Base-by-base conservation (phyloP, 306 rosid genomes). In the Dalbergia cultrata region DNA sequence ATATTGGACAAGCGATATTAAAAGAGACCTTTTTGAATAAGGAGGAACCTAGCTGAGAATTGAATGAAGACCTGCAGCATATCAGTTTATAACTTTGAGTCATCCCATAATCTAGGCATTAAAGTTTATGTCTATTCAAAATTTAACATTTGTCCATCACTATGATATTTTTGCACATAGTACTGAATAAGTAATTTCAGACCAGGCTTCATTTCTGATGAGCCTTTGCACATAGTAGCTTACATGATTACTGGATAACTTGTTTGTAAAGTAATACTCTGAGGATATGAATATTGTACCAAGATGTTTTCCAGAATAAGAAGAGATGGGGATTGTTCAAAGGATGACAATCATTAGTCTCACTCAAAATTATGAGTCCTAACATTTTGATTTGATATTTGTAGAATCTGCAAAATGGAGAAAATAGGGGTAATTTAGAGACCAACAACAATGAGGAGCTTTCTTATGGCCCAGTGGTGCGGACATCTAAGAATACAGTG, bases 401-500 rank as follows among this genome's bases (percentile, higher is more conserved):
- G 85, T 54, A 88, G 98, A 79, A 72, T 85, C 59, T 6, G 62
- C 81, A 5, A 67, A 85, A 82, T 63, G 81, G 73, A 84, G 87
- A 85, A 64, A 56, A 70, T n/a, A 76, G 58, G 52, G 78, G 67
- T 63, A 81, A 62, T 44, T 71, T 80, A 64, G 88, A 76, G 64
- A 66, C 44, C 50, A 69, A 78, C 54, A 83, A 69, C 43, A 85
- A 72, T 21, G 89, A 26, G 35, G 94, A 84, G 43, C 76, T 47
- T 75, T 77, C 92, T 22, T 94, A 85, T 82, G 88, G 95, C 35
- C 89, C 97, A 37, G 86, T 81, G 59, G 89, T 92, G 82, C 95
- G 70, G 84, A 94, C 97, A 26, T 92, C 97, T 19, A 91, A 91
- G 92, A 94, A 94, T 80, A 87, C 97, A 6, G 95, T 94, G 66